Percentiles rank a stretch among this genome's conserved stretches.
Conservation (phyloP, 106 monocot genomes). For the Phalaenopsis aphrodite region DNA sequence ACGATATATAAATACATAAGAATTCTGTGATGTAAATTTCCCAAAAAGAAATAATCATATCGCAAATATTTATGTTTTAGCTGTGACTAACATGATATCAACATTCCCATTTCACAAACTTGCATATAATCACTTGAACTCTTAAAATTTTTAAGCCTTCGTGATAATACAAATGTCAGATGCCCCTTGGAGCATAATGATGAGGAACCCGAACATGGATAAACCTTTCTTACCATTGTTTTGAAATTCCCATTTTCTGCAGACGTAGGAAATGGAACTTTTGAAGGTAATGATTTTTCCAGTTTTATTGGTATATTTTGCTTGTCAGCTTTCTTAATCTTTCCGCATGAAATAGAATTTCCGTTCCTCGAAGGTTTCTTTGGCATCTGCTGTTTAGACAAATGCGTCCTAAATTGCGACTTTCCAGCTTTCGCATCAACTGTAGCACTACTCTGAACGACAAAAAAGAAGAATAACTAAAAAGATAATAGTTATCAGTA, state of each 20-base stretch:
- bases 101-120: not conserved
- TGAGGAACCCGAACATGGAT: not conserved
- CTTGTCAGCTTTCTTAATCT: conserved; percentile 19
- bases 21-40: too few relatives aligned
- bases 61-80: not conserved
- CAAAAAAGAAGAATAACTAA: not conserved
- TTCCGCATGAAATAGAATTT: conserved; percentile 15
- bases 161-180: not conserved
- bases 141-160: not conserved
- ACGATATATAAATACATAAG: too few relatives aligned
- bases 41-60: not conserved
- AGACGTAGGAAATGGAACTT: conserved; percentile 5
- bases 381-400: conserved; percentile 9
- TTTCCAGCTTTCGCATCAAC: conserved; percentile 30
- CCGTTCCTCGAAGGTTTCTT: conserved; percentile 20
- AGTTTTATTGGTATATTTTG: conserved; percentile 9
- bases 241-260: conserved; percentile 17
- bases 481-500: not conserved
- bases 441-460: conserved; percentile 23
- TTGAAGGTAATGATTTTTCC: conserved; percentile 19
- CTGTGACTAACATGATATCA: not conserved
- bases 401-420: conserved; percentile 7
- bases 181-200: not conserved
- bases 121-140: not conserved
- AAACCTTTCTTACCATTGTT: conserved; percentile 22